Conservation (phyloP, 768 basidiomycete species). For the Leucocoprinus birnbaumii region DNA sequence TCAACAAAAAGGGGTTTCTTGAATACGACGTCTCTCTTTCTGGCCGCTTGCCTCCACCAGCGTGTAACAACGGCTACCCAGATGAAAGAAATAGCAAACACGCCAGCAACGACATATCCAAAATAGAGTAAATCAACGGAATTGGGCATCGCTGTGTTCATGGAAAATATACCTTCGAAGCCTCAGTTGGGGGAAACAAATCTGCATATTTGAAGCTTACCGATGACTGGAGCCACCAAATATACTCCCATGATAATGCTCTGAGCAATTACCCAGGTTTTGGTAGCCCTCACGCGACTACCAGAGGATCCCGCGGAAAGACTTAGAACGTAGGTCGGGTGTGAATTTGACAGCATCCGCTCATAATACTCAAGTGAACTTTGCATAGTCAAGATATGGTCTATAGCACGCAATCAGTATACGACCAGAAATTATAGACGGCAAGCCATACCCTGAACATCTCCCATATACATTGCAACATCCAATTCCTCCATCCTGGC, state of each 20-base stretch:
- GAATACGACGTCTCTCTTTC: too few relatives aligned
- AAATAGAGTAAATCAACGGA: too few relatives aligned
- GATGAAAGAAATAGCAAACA: too few relatives aligned
- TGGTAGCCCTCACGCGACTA: slow-evolving; percentile 71
- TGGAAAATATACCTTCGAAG: slow-evolving; percentile 57
- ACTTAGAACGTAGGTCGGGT: slow-evolving; percentile 90
- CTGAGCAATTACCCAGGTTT: slow-evolving; percentile 65
- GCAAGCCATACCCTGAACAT: slow-evolving; percentile 75
- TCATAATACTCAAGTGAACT: slow-evolving; percentile 85
- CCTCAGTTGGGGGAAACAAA: too few relatives aligned
- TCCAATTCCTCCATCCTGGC: slow-evolving; percentile 55
- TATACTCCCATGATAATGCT: slow-evolving; percentile 54
- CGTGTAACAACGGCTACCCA: too few relatives aligned
- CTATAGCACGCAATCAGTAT: slow-evolving; percentile 40
- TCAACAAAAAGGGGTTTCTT: too few relatives aligned
- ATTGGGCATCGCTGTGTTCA: too few relatives aligned
- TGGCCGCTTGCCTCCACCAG: too few relatives aligned
- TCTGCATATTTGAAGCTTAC: too few relatives aligned
- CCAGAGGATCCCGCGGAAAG: too few relatives aligned
- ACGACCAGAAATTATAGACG: background rate
- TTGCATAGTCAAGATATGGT: slow-evolving; percentile 88
- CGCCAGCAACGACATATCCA: too few relatives aligned
- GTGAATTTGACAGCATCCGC: slow-evolving; percentile 82
- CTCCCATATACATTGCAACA: slow-evolving; percentile 85
- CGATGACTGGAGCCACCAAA: slow-evolving; percentile 39